Evolutionary conservation across 371 early-diverging fungal genomes (phyloP).

Genomic region (Mortierella sp.): DNA sequence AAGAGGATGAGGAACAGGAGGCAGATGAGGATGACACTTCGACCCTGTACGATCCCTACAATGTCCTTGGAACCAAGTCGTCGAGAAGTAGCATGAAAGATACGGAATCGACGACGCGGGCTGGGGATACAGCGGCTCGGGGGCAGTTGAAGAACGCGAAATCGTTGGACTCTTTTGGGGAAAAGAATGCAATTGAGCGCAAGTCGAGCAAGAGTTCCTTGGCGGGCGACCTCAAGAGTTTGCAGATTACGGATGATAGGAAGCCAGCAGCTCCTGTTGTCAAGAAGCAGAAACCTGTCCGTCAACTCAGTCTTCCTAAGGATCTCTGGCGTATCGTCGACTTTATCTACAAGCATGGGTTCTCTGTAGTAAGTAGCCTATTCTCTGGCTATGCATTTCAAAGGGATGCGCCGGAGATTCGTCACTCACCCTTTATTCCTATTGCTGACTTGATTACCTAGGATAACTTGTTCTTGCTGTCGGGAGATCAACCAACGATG

Average conservation of each 20-base stretch:
- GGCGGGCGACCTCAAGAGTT: neutral
- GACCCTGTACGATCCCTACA: slow-evolving; percentile 30
- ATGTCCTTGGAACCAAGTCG: slow-evolving; percentile 26
- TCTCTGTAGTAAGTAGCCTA: slow-evolving; percentile 63
- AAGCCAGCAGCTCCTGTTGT: neutral
- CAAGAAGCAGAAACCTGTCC: slow-evolving; percentile 44
- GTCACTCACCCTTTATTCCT: neutral
- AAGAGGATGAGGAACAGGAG: slow-evolving; percentile 35
- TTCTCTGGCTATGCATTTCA: neutral
- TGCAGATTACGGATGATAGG: slow-evolving; percentile 9
- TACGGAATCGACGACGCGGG: neutral
- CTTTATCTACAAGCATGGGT: slow-evolving; percentile 79
- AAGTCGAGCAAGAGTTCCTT: slow-evolving; percentile 6
- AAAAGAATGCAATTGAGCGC: neutral
- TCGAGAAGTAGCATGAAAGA: slow-evolving; percentile 36
- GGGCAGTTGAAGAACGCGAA: slow-evolving; percentile 31
- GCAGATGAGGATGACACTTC: slow-evolving; percentile 40
- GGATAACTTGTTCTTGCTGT: slow-evolving; percentile 76
- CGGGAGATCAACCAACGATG: slow-evolving; percentile 76
- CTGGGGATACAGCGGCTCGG: neutral
- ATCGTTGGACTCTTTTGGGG: slow-evolving; percentile 30
- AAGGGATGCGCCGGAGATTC: too few relatives aligned
- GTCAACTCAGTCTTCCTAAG: slow-evolving; percentile 80
- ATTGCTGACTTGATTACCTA: slow-evolving; percentile 23
- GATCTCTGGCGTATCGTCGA: slow-evolving; percentile 87